These are phyloP conservation scores for Cercospora zeina DNA, from an alignment of 2,329 filamentous ascomycete genomes.

Conservation along the genomic window DNA sequence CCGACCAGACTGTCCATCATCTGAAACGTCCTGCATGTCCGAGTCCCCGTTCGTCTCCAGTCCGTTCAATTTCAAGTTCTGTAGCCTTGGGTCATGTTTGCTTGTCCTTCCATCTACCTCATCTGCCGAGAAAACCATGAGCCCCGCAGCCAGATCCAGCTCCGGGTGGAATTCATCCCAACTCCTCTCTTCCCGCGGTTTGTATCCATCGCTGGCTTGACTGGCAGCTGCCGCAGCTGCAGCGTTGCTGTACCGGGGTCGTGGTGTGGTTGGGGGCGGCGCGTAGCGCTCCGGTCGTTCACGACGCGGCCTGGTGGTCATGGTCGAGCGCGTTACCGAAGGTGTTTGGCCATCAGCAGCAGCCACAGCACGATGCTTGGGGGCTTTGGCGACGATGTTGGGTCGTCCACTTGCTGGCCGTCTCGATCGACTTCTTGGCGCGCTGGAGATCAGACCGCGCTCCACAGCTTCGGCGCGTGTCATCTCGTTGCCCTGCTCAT, in stretches of 20 bases:
- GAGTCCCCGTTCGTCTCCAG: constrained; percentile 33
- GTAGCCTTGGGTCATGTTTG: constrained; percentile 49
- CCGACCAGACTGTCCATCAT: constrained; percentile 1
- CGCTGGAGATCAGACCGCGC: constrained; percentile 32
- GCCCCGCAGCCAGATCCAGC: constrained; percentile 79
- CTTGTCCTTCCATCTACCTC: constrained; percentile 73
- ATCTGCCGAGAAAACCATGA: constrained; percentile 76
- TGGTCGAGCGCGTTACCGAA: constrained; percentile 31
- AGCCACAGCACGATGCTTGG: constrained; percentile 6
- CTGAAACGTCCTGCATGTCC: constrained; percentile 33
- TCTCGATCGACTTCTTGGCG: constrained; percentile 13
- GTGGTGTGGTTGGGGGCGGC: constrained; percentile 49
- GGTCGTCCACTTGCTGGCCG: constrained; percentile 2
- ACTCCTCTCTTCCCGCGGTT: constrained; percentile 90
- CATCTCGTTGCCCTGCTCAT: constrained; percentile 66
- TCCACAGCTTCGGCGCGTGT: constrained; percentile 46
- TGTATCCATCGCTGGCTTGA: constrained; percentile 92
- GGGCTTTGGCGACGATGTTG: constrained; percentile 19
- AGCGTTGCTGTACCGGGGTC: constrained; percentile 78
- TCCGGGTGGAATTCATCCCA: constrained; percentile 99
- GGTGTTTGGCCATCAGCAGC: constrained; percentile 12
- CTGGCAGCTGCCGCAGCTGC: constrained; percentile 84
- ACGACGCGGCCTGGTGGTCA: constrained; percentile 37
- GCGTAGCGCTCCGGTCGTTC: constrained; percentile 37
- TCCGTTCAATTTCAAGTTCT: constrained; percentile 29